A percentile compares a stretch with the other conserved stretches of the same genome.
Evolutionary conservation across 768 basidiomycete species (phyloP).

Genomic region (Suillus subalutaceus): DNA sequence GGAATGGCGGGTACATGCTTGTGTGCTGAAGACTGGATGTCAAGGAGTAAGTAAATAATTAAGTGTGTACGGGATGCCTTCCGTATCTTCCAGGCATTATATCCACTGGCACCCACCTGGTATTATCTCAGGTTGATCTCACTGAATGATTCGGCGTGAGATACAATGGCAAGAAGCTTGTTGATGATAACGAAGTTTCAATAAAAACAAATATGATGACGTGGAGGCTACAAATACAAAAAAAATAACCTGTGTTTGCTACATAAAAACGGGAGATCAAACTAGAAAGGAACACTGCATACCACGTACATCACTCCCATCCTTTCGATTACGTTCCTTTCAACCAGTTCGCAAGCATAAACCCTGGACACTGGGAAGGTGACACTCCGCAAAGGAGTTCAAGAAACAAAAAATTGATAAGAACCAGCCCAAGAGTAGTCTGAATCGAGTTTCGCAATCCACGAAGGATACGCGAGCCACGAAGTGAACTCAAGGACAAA

Average conservation of each 20-base stretch:
- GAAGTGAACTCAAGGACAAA: slow-evolving; percentile 19
- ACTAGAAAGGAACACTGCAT: background rate
- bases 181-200: background rate
- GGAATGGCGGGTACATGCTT: no score
- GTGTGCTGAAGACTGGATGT: slow-evolving; percentile 27
- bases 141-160: background rate
- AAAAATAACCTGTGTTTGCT: no score
- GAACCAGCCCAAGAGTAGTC: slow-evolving; percentile 19
- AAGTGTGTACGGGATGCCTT: background rate
- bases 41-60: background rate
- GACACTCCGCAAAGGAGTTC: slow-evolving; percentile 14
- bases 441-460: slow-evolving; percentile 20
- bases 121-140: background rate
- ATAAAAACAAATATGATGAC: background rate
- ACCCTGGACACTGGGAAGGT: slow-evolving; percentile 11
- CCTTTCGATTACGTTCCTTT: background rate
- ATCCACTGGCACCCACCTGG: background rate
- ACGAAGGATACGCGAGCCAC: slow-evolving; percentile 16
- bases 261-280: background rate
- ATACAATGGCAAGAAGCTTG: no score
- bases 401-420: slow-evolving; percentile 11
- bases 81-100: background rate
- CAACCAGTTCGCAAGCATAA: background rate
- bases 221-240: background rate
- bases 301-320: background rate